These are phyloP conservation scores for Aspergillus thermomutatus DNA, from an alignment of 2,329 filamentous ascomycete genomes.

Conservation along the genomic window DNA sequence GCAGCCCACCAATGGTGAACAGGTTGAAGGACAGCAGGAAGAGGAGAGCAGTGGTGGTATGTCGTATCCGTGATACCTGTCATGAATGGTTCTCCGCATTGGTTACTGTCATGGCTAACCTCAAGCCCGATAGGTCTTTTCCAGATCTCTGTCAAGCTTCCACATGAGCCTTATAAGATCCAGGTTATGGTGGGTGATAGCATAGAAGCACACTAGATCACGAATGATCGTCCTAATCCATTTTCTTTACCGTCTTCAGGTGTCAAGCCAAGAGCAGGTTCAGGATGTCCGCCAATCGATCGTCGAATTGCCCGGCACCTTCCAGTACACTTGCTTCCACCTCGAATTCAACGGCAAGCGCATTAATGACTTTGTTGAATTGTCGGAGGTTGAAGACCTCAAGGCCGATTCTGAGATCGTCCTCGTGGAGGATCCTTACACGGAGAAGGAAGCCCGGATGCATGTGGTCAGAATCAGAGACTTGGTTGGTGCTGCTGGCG, in stretches of 20 bases:
- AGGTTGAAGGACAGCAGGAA: constrained; percentile 31
- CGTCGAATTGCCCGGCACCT: constrained; percentile 86
- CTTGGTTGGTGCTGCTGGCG: constrained; percentile 84
- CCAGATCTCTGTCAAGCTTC: constrained; percentile 75
- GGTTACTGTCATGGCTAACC: neutral
- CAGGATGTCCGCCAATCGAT: constrained; percentile 97
- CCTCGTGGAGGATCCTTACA: constrained; percentile 92
- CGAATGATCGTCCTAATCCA: constrained; percentile 6
- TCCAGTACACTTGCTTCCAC: constrained; percentile 98
- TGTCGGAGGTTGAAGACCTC: constrained; percentile 83
- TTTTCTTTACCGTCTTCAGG: constrained; percentile 47
- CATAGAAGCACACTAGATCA: constrained; percentile 7
- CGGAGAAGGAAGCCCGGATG: constrained; percentile 95
- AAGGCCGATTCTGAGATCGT: constrained; percentile 72
- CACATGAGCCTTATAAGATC: constrained; percentile 73
- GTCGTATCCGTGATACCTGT: constrained; percentile 2
- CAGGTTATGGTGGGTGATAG: constrained; percentile 72
- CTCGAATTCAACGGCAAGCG: constrained; percentile 84
- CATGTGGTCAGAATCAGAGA: constrained; percentile 89
- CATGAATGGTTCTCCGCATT: neutral
- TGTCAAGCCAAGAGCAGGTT: constrained; percentile 90
- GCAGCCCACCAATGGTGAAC: constrained; percentile 33
- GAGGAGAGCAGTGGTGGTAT: constrained; percentile 38
- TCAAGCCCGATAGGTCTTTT: constrained; percentile 49
- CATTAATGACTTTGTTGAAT: constrained; percentile 91